These are phyloP conservation scores for Solanum microdontum DNA, from an alignment of 257 asterid genomes.

Conservation along the genomic window DNA sequence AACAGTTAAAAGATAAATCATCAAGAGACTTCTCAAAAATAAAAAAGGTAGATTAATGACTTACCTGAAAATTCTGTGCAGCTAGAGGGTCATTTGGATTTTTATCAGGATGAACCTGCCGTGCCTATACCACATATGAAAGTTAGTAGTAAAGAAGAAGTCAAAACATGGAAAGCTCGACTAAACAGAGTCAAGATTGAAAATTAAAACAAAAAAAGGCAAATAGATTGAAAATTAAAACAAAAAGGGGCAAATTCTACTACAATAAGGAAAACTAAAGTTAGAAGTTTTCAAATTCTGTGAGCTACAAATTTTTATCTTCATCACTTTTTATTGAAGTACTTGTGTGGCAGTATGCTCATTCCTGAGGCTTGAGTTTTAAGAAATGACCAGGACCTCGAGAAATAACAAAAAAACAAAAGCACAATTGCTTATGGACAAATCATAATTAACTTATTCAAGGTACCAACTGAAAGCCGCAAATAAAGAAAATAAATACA, in stretches of 20 bases:
- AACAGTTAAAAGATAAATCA: not conserved
- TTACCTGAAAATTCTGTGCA: conserved; percentile 89
- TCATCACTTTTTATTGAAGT: not conserved
- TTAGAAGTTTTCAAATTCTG: not conserved
- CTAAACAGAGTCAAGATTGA: not conserved
- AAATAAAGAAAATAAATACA: not conserved
- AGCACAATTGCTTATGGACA: not conserved
- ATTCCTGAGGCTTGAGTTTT: not conserved
- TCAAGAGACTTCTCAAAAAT: not conserved
- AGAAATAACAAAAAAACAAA: not conserved
- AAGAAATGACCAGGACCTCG: too few relatives aligned
- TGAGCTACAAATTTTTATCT: not conserved
- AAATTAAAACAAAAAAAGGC: not conserved
- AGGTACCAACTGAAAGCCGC: not conserved
- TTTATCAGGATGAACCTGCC: conserved; percentile 99
- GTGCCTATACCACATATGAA: conserved; percentile 45
- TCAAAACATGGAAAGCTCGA: not conserved
- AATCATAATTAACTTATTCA: not conserved
- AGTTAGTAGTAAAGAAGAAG: not conserved
- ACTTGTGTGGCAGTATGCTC: not conserved
- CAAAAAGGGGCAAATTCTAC: not conserved
- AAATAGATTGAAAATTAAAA: not conserved
- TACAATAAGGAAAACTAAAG: not conserved
- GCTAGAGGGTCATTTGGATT: conserved; percentile 95
- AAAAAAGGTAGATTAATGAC: not conserved